phyloP scores from a whole-genome alignment of 2,329 filamentous ascomycete genomes.

The Aspergillus sp. region DNA sequence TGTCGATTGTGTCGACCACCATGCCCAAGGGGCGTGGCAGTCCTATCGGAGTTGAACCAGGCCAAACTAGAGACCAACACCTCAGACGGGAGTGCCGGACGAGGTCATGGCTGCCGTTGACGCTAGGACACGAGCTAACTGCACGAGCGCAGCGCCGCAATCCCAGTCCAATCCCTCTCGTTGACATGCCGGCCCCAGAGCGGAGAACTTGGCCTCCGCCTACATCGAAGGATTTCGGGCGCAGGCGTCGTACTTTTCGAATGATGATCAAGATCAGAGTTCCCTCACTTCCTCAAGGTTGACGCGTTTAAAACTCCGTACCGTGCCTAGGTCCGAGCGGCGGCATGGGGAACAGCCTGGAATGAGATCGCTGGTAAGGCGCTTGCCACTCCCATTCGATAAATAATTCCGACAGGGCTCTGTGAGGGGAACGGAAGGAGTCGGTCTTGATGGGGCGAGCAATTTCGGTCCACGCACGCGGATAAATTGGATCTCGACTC shows the following conservation, averaged over 20 bases:
- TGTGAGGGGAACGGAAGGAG: constrained; percentile 8
- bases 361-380: neutral
- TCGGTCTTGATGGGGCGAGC: constrained; percentile 5
- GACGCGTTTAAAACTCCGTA: constrained; percentile 2
- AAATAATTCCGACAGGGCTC: constrained; percentile 11
- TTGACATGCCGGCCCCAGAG: neutral
- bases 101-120: constrained; percentile 7
- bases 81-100: neutral
- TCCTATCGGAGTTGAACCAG: constrained; percentile 12
- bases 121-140: constrained; percentile 6
- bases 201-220: constrained; percentile 11
- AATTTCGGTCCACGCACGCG: constrained; percentile 14
- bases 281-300: neutral
- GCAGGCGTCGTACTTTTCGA: constrained; percentile 6
- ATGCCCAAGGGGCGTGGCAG: neutral
- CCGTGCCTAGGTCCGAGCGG: constrained; percentile 19
- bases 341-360: neutral
- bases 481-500: constrained; percentile 18
- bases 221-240: constrained; percentile 11
- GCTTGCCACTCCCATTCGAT: constrained; percentile 9
- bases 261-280: constrained; percentile 6
- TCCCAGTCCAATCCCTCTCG: neutral
- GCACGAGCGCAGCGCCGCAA: neutral
- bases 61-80: neutral
- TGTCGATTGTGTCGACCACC: neutral